Base-by-base conservation (phyloP, 441 rosid species). In the Gossypium gossypioides region DNA sequence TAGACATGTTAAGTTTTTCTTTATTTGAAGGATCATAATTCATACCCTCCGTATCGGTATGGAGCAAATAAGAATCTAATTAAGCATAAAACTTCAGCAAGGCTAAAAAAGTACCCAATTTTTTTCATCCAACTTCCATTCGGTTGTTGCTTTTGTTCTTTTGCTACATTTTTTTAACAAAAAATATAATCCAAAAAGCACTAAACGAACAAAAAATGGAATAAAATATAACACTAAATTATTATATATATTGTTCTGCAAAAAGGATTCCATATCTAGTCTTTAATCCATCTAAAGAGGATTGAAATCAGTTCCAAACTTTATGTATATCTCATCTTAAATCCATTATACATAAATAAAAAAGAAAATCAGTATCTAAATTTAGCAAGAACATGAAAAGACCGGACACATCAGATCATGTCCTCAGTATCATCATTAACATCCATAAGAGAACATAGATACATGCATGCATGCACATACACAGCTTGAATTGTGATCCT, bases 391-490 rank as follows among this genome's bases (percentile, higher is more conserved):
- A 55, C 62, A 37, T 6, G 37, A 59, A 29, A 63, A 40, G 59
- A 18, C 12, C 58, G 2, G 55, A 16, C 46, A 10, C 19, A 70
- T 42, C 67, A 19, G 51, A 42, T 29, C 58, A 64, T 59, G 55
- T 22, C 18, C 34, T 24, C 19, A 60, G 6, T 37, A 32, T 9
- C 32, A 55, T 55, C 69, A 34, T 24, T 25, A 60, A 3, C 61
- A 54, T n/a, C 46, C 72, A 51, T 51, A 51, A 2, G 48, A 42
- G 46, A 42, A 42, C 15, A 10, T 2, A 60, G 66, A 68, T 63
- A 42, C 80, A 77, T 77, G 80, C 80, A 77, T 77, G 80, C 52
- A 44, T 13, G 64, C 48, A 68, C 58, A 67, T 54, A 7, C 2
- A 29, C 18, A 72, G 70, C 10, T 66, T 46, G 52, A 71, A 71